Conservation (phyloP, 2,329 filamentous ascomycete species). For the Pseudogymnoascus pannorum region DNA sequence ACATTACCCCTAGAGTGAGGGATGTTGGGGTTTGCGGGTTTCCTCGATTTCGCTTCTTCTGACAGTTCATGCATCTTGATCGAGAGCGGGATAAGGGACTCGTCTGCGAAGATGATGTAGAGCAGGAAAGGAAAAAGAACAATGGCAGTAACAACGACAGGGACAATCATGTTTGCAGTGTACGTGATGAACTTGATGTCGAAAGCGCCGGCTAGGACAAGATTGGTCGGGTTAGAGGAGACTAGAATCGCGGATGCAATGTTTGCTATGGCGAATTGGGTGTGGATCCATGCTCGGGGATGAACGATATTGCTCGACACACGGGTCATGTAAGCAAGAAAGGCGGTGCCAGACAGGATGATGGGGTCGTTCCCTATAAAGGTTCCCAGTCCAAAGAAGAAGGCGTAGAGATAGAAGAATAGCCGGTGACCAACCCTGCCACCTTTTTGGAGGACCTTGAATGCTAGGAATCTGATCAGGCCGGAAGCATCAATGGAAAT, state of each 20-base stretch:
- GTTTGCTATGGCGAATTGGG: constrained; percentile 65
- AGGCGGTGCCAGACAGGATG: constrained; percentile 66
- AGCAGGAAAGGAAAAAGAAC: constrained; percentile 63
- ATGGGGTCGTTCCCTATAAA: constrained; percentile 72
- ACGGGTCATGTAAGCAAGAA: constrained; percentile 69
- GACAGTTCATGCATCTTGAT: constrained; percentile 64
- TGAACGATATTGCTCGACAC: constrained; percentile 66
- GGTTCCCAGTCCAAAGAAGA: constrained; percentile 61
- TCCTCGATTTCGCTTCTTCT: constrained; percentile 44
- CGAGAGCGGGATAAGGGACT: constrained; percentile 53
- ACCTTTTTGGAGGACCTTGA: constrained; percentile 61
- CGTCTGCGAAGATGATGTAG: constrained; percentile 60
- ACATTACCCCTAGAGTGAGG: constrained; percentile 52
- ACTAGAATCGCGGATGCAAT: constrained; percentile 70
- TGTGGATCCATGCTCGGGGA: constrained; percentile 65
- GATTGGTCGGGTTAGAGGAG: constrained; percentile 70
- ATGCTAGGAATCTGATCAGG: constrained; percentile 62
- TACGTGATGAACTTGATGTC: constrained; percentile 65
- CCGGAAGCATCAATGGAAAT: constrained; percentile 72
- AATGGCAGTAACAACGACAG: constrained; percentile 59
- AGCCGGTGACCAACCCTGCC: constrained; percentile 59
- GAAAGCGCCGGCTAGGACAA: constrained; percentile 67
- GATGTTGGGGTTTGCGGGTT: constrained; percentile 66
- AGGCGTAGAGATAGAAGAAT: constrained; percentile 66
- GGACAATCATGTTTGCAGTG: constrained; percentile 71